Evolutionary conservation across 2,329 filamentous ascomycete species (phyloP), one percentile per base, ranked within the genome.

Genomic region (Penicillium palitans): DNA sequence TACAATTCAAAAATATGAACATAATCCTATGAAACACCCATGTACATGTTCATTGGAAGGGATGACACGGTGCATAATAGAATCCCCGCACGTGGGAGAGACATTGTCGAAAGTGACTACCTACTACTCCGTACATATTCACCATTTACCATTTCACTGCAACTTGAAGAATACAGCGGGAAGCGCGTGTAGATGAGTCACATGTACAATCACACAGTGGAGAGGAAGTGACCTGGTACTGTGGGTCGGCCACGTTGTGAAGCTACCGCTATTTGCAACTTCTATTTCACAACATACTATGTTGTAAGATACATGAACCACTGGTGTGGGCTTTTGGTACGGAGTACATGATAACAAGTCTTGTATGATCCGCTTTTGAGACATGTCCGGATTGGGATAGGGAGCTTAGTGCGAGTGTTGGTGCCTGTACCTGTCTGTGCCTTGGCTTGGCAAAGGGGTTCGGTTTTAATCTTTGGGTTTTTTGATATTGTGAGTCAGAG

Each of bases 161-260:
- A 19, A 21, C 19, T 21, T 21, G 19, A 21, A 40, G 9, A 19
- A 10, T 8, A 24, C 5, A 33, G 25, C 35, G 19, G 12, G 13
- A 47, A 21, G 44, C n/a, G 27, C 27, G 29, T 48, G 21, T 35
- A 31, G 24, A 54, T 49, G 52, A 54, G 52, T 54, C 52, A 54
- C 42, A 53, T 35, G 39, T 25, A 45, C 21, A 45, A 19, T 12
- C 7, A 17, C 13, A 48, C 13, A 21, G 19, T 44, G 27, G 25
- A 44, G 35, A 51, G 33, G 17, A n/a, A 17, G n/a, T 52, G 45
- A 44, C 29, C 17, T 33, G 35, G 10, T 33, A n/a, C 6, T 17
- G 53, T 57, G 54, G 54, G 31, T 44, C 54, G 27, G 48, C 53
- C 53, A 56, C 53, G 53, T 56, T 51, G 46, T 37, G 47, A 52